Evolutionary conservation across 1,139 yeast genomes (phyloP), one percentile per base, ranked within the genome.

Genomic region (Taiozyma sp.): DNA sequence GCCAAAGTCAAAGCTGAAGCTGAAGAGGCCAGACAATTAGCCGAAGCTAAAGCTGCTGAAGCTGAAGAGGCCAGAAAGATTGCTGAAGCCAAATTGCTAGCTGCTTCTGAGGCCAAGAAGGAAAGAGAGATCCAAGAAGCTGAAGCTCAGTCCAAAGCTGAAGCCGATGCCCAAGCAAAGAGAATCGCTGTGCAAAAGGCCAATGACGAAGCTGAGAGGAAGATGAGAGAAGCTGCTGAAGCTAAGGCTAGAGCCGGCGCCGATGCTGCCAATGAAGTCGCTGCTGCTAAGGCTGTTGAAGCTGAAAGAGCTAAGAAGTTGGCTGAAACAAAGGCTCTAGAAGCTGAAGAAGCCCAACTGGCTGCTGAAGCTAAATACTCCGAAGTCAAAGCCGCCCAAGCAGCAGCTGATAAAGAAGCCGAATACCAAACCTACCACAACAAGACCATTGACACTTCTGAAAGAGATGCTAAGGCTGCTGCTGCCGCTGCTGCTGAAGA

Each of bases 401-500:
- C 11, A 19, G 41, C 41, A 9, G 14, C 41, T 21, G 8, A 37
- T 11, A 37, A 21, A 9, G 41, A 37, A 19, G 41, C 41, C 9
- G 41, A 37, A 10, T 37, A 37, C 8, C 21, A 19, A 16, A 7
- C 14, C 24, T 37, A 37, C 41, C 41, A 37, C 24, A 37, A 21
- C 24, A 37, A 37, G 24, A 21, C 24, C 24, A 37, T 37, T 19
- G 41, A 37, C 41, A 37, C 41, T 37, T 37, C 41, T 6, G 41
- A 37, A 19, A 37, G 41, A 37, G 41, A 37, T 11, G 22, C 41
- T 7, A 37, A 37, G 24, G 41, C 14, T 5, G 41, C 21, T 19
- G 41, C 41, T 19, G 41, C 41, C 6, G 41, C 41, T 37, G 24
- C 24, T 8, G 24, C 41, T 21, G 53, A 52, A 21, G 45, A 43